Base-by-base conservation (phyloP, 768 basidiomycete genomes). In the Calocera viscosa region DNA sequence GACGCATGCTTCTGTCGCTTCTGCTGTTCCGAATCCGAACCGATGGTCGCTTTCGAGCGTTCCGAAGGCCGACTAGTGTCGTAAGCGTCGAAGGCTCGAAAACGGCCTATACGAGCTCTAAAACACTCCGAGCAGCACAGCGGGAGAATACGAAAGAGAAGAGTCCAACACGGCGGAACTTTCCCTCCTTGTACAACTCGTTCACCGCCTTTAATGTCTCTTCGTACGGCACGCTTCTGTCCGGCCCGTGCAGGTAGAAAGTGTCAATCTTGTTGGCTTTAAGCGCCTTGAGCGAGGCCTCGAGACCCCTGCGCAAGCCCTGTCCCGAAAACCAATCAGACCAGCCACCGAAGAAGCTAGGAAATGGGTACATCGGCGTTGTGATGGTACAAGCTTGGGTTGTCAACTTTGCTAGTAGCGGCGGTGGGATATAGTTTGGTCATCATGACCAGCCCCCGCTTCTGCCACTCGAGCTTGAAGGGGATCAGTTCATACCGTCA, bases 351-450 rank as follows among this genome's bases (percentile, higher is more conserved):
- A 72, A 73, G 69, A 71, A 71, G 11, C 71, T 71, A 24, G 72
- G 71, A 41, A 73, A 72, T 70, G 28, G 70, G 68, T n/a, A 74
- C 66, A 68, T 16, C 43, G 16, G 43, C 40, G 64, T 65, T 70
- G 43, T 47, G 43, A 19, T 47, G 8, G 43, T 8, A 8, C 43
- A 19, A 5, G 8, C 24, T 19, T 3, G 16, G 16, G 43, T 7
- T 47, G 24, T 24, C 19, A 5, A 47, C 3, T 3, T 7, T 5
- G 43, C 19, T 24, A 3, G 70, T 67, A 39, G 77, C 76, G 11
- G 69, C 64, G 49, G 68, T 72, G 0, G 84, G 84, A 67, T 80
- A 80, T 16, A 84, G 79, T 72, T 88, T 88, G 0, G 84, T 87
- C 43, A 85, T 84, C 43, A 87, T 75, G 66, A 79, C 78, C 28